Base-by-base conservation (phyloP, 139 green algal species). In the Volvox reticuliferus region DNA sequence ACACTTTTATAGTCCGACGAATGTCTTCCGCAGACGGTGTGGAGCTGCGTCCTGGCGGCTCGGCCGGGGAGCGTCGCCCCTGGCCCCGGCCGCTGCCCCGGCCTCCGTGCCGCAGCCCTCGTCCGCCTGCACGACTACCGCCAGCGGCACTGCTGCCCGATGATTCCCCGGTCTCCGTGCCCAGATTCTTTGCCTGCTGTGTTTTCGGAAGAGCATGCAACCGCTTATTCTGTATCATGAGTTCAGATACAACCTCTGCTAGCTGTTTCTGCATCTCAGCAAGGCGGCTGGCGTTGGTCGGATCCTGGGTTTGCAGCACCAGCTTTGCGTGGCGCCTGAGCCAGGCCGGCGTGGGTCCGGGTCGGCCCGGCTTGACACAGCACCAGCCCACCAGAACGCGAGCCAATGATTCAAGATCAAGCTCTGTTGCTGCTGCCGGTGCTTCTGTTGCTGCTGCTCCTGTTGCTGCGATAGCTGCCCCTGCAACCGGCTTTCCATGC, bases 361-460 rank as follows among this genome's bases (percentile, higher is more conserved):
- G 61, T 19, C 16, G 32, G 12, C 32, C 30, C 21, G 81, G 61
- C 17, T 61, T n/a, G 61, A 16, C 30, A 1, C n/a, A 12, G 81
- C 81, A 77, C 81, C 81, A 87, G 20, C 9, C n/a, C 81, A 26
- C 61, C 61, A 87, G 17, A 16, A 87, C 61, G 20, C 22, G 61
- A 21, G 81, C 61, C n/a, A 87, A 50, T 6, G 81, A 87, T 2
- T 32, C 21, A 19, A 76, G 36, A 30, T 87, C 81, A 2, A 87
- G 81, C 17, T 76, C 81, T 0, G 61, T 14, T 55, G 44, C 44
- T 9, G 44, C 44, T 9, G 44, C 44, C 9, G 44, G 44, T 9
- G 44, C 44, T 55, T 55, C 44, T 55, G 44, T 9, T 55, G 44
- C 44, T 14, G 44, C 44, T 55, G 44, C 44, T 55, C 44, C 44